These are phyloP conservation scores for Trypanosoma scelopori DNA, from an alignment of 208 protist species.

Conservation along the genomic window DNA sequence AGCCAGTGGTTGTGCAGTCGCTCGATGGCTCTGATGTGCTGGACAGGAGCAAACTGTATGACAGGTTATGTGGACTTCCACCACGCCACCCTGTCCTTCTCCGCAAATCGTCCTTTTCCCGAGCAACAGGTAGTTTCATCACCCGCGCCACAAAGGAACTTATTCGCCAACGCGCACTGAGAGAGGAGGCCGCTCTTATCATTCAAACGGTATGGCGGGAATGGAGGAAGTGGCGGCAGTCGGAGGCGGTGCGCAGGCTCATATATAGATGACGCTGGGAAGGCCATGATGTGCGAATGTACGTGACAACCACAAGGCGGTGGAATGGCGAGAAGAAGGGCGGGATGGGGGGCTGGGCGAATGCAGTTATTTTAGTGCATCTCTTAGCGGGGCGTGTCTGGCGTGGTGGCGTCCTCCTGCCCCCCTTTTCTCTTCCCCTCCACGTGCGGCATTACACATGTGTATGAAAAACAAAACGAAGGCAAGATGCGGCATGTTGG, in stretches of 20 bases:
- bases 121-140: neutral
- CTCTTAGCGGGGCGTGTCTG: too few relatives aligned
- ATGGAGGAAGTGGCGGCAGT: conserved; percentile 21
- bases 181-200: conserved; percentile 50
- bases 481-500: too few relatives aligned
- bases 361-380: too few relatives aligned
- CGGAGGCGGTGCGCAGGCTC: conserved; percentile 7
- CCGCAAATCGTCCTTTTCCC: neutral
- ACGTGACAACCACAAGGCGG: too few relatives aligned
- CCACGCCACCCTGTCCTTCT: neutral
- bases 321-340: too few relatives aligned
- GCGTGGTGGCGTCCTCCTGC: too few relatives aligned
- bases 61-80: neutral
- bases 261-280: conserved; percentile 5
- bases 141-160: conserved; percentile 6
- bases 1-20: too few relatives aligned
- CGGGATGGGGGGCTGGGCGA: too few relatives aligned
- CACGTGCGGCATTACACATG: too few relatives aligned
- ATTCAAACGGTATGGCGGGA: conserved; percentile 51
- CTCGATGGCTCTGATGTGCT: neutral
- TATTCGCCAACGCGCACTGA: conserved; percentile 34
- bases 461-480: too few relatives aligned
- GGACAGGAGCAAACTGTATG: neutral
- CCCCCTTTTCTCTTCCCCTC: too few relatives aligned
- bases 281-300: neutral